Base-by-base conservation (phyloP, 768 basidiomycete genomes). In the Lactifluus hygrophoroides region DNA sequence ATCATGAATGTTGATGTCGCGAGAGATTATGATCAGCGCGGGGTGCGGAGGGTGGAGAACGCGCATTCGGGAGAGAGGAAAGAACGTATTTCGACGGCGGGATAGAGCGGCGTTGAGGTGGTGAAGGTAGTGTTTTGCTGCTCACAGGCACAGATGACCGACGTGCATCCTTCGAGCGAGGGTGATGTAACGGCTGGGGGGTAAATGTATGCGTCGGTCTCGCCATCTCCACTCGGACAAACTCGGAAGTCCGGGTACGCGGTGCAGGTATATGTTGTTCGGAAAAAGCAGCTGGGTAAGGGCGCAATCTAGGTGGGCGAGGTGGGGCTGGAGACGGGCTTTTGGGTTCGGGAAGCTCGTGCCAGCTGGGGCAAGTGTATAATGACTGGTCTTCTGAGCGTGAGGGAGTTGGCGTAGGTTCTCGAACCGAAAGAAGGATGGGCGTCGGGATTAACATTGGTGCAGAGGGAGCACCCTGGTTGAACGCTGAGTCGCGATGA, bases 11-110 rank as follows among this genome's bases (percentile, higher is more conserved):
- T 28, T 34, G 54, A 47, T 50, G 28, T 57, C 54, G 21, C 59
- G 61, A 56, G 60, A 64, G 64, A 14, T 5, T 28, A 13, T 23
- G 51, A 44, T 54, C 54, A 16, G 62, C 51, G 5, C 55, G 46
- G 16, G 54, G 62, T 2, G 32, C 17, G 27, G 46, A 47, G 17
- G 64, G 57, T 9, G 35, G 46, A 38, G 57, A 59, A 23, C 59
- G 59, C 30, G 59, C 47, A 50, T 60, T 21, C 10, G 54, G 58
- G 4, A 59, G 25, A 34, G 34, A 11, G 35, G 45, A 28, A 51
- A 56, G 19, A n/a, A 16, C 35, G 45, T 46, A 42, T 27, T 60
- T 44, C 42, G 49, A 45, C 11, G 53, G 21, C 14, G 48, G 28
- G 5, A 42, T 28, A 35, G 47, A 35, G 43, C 28, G 42, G 3